Percentiles rank a stretch among this genome's conserved stretches.
phyloP scores from a whole-genome alignment of 2,329 filamentous ascomycete species.

The Aaosphaeria arxii region DNA sequence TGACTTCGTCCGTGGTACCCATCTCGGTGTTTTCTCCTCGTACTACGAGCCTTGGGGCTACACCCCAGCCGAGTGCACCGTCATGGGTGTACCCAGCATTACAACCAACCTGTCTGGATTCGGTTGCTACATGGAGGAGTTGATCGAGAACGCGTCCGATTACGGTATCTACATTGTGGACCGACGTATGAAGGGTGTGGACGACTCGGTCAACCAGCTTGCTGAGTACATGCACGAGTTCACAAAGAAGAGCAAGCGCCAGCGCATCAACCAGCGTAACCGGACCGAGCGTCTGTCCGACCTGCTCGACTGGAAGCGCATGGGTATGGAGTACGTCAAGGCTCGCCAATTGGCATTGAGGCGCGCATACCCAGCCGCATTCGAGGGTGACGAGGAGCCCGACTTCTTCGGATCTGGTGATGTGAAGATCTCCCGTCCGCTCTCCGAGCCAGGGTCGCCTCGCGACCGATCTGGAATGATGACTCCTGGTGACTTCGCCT shows the following conservation, averaged over 20 bases:
- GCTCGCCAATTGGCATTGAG: slow-evolving; percentile 88
- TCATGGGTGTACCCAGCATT: slow-evolving; percentile 98
- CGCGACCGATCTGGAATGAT: slow-evolving; percentile 93
- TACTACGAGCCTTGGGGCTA: slow-evolving; percentile 99
- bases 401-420: slow-evolving; percentile 91
- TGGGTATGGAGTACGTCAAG: slow-evolving; percentile 99
- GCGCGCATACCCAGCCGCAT: slow-evolving; percentile 86
- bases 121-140: slow-evolving; percentile 98
- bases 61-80: slow-evolving; percentile 95
- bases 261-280: slow-evolving; percentile 98
- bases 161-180: slow-evolving; percentile 99
- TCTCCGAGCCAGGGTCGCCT: slow-evolving; percentile 91
- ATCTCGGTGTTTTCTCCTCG: slow-evolving; percentile 91
- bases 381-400: slow-evolving; percentile 72
- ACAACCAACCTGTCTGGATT: slow-evolving; percentile 98
- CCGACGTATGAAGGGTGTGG: slow-evolving; percentile 88
- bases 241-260: slow-evolving; percentile 84
- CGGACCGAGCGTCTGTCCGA: slow-evolving; percentile 93
- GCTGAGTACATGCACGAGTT: slow-evolving; percentile 93
- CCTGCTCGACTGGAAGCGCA: slow-evolving; percentile 96
- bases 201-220: slow-evolving; percentile 96
- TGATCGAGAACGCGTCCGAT: slow-evolving; percentile 96
- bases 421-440: slow-evolving; percentile 89
- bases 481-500: slow-evolving; percentile 97
- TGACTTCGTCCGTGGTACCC: slow-evolving; percentile 95